These are phyloP conservation scores for Albatrellus sp. DNA, from an alignment of 1,284 basidiomycete genomes.

Conservation along the genomic window DNA sequence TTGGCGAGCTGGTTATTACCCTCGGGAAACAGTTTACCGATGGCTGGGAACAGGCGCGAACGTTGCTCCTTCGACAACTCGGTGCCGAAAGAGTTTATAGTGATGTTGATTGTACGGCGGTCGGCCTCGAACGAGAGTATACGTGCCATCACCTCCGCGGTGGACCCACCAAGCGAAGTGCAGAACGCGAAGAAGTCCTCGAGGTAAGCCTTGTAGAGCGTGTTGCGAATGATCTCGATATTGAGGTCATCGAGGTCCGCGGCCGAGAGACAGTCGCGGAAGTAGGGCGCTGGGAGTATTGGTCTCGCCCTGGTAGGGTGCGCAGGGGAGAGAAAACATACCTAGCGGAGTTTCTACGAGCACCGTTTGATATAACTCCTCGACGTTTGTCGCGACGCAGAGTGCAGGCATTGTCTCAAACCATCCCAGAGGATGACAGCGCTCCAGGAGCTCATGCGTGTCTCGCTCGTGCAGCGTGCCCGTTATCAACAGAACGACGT, in stretches of 20 bases:
- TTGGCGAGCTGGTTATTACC: slow-evolving; percentile 91
- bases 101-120: slow-evolving; percentile 94
- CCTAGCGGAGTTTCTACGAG: slow-evolving; percentile 96
- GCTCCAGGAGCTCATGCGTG: slow-evolving; percentile 91
- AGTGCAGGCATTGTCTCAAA: slow-evolving; percentile 99
- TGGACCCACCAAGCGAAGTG: slow-evolving; percentile 71
- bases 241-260: slow-evolving; percentile 97
- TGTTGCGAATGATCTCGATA: slow-evolving; percentile 99
- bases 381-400: slow-evolving; percentile 99
- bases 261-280: slow-evolving; percentile 90
- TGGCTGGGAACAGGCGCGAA: slow-evolving; percentile 89
- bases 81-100: slow-evolving; percentile 97
- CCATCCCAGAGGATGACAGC: slow-evolving; percentile 93
- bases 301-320: background rate
- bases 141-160: slow-evolving; percentile 79
- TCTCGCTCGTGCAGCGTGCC: slow-evolving; percentile 96
- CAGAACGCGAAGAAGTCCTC: slow-evolving; percentile 93
- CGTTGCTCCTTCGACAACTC: slow-evolving; percentile 92
- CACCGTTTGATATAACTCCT: slow-evolving; percentile 95
- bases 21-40: slow-evolving; percentile 89
- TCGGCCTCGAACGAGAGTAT: slow-evolving; percentile 97
- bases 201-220: slow-evolving; percentile 98
- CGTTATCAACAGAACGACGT: slow-evolving; percentile 94
- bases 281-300: slow-evolving; percentile 75
- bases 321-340: slow-evolving; percentile 24